Conservation (phyloP, 2,329 filamentous ascomycete species). For the Verticillium nonalfalfae region DNA sequence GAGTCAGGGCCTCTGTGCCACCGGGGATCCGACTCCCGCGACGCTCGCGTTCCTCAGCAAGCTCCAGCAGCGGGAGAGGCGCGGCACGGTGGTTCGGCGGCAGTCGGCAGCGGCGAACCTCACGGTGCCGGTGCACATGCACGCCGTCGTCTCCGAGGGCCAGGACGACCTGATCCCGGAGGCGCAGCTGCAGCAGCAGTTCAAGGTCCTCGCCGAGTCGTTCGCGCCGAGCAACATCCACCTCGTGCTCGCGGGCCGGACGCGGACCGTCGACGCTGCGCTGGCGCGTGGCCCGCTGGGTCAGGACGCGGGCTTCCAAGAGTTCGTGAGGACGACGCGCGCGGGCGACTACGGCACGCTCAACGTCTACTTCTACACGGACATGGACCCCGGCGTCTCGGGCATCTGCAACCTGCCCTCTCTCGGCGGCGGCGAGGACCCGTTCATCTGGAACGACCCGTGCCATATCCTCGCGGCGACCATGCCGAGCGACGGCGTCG, state of each 20-base stretch:
- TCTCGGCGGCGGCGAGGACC: slow-evolving; percentile 6
- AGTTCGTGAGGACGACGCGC: slow-evolving; percentile 10
- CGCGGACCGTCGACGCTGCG: slow-evolving; percentile 20
- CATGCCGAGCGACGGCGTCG: slow-evolving; percentile 13
- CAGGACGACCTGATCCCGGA: background rate
- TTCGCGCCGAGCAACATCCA: slow-evolving; percentile 19
- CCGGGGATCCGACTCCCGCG: background rate
- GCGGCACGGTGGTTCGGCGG: background rate
- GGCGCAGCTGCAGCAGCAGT: slow-evolving; percentile 14
- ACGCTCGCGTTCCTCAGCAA: background rate
- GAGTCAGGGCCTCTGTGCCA: background rate
- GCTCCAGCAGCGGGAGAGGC: background rate
- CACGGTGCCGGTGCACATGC: background rate
- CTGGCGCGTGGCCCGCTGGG: background rate
- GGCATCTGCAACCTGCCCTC: slow-evolving; percentile 36
- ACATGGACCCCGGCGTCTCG: slow-evolving; percentile 13
- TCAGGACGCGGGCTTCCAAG: background rate
- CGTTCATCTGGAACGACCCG: slow-evolving; percentile 9
- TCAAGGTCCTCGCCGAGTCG: slow-evolving; percentile 16
- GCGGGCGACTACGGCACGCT: slow-evolving; percentile 29
- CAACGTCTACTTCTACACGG: slow-evolving; percentile 32
- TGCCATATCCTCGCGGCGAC: slow-evolving; percentile 12
- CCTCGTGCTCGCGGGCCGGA: slow-evolving; percentile 19
- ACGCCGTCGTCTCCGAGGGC: background rate
- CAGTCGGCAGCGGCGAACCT: background rate